phyloP scores from a whole-genome alignment of 1,139 yeast species.

The Kodamaea derodonti region DNA sequence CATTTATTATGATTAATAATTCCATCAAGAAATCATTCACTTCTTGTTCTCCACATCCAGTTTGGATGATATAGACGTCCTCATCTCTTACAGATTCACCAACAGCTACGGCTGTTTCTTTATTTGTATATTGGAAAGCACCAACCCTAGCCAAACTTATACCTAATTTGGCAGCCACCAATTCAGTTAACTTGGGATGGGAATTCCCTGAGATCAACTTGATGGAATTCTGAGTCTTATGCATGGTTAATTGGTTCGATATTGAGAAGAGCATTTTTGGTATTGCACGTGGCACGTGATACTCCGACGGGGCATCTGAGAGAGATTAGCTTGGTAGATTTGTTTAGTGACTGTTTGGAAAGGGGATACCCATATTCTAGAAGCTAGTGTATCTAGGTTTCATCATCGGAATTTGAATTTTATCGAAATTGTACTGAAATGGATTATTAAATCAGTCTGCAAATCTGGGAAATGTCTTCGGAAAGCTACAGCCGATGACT shows the following conservation, averaged over 20 bases:
- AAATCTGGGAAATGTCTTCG: too few relatives aligned
- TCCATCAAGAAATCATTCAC: conserved; percentile 73
- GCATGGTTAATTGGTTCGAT: conserved; percentile 2
- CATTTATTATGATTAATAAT: conserved; percentile 66
- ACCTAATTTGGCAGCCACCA: conserved; percentile 65
- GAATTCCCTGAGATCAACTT: conserved; percentile 87
- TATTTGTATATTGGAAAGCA: conserved; percentile 30
- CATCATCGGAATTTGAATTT: neutral
- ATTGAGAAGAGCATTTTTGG: neutral
- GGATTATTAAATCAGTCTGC: too few relatives aligned
- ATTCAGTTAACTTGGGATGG: conserved; percentile 80
- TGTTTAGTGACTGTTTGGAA: neutral
- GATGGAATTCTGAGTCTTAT: conserved; percentile 55
- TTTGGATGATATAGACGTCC: conserved; percentile 70
- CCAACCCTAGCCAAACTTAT: conserved; percentile 60
- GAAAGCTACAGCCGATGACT: too few relatives aligned
- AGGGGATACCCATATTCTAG: neutral
- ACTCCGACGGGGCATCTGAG: neutral
- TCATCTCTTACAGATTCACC: conserved; percentile 78
- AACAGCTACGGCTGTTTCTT: conserved; percentile 66
- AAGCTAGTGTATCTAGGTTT: neutral
- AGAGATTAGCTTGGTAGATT: neutral
- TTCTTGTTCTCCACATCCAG: conserved; percentile 55
- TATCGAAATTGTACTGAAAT: too few relatives aligned
- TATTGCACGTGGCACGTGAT: neutral